A percentile compares a stretch with the other conserved stretches of the same genome.
phyloP scores from a whole-genome alignment of 441 rosid species.

The Gossypium lobatum region DNA sequence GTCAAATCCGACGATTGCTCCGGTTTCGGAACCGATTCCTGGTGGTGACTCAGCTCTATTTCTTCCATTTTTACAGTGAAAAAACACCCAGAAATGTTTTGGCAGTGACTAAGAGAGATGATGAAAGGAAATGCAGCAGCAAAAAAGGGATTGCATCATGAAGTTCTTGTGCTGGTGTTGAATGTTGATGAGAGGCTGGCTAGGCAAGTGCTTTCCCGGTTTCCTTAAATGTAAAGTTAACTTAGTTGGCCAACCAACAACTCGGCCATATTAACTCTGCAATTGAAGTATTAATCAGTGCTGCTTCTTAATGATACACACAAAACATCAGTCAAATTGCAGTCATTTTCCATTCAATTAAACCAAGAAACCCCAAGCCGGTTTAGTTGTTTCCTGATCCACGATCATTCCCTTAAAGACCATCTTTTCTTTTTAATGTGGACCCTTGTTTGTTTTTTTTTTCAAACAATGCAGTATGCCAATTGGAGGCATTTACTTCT shows the following conservation, averaged over 20 bases:
- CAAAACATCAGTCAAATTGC: slow-evolving; percentile 1
- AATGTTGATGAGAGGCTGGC: not conserved
- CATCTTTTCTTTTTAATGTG: not conserved
- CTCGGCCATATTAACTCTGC: slow-evolving; percentile 21
- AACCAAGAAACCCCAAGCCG: slow-evolving; percentile 11
- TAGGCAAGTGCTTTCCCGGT: slow-evolving; percentile 8
- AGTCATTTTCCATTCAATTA: slow-evolving; percentile 10
- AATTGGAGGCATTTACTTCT: not conserved
- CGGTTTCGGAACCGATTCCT: slow-evolving; percentile 6
- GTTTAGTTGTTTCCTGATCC: slow-evolving; percentile 13
- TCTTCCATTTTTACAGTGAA: slow-evolving; percentile 25
- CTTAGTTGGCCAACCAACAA: slow-evolving; percentile 29
- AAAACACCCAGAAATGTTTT: not conserved
- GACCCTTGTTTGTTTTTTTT: not conserved
- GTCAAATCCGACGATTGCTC: slow-evolving; percentile 17
- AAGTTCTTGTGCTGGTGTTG: slow-evolving; percentile 14
- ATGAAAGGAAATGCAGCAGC: slow-evolving; percentile 3
- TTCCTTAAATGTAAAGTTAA: slow-evolving; percentile 29
- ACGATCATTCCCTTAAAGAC: not conserved
- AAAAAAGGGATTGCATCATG: slow-evolving; percentile 10
- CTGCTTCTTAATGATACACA: not conserved
- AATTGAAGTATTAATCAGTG: not conserved
- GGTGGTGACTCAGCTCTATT: slow-evolving; percentile 13
- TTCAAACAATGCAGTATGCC: not conserved
- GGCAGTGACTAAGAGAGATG: not conserved